These are phyloP conservation scores for Fusarium sp. DNA, from an alignment of 2,329 filamentous ascomycete genomes.

Conservation along the genomic window DNA sequence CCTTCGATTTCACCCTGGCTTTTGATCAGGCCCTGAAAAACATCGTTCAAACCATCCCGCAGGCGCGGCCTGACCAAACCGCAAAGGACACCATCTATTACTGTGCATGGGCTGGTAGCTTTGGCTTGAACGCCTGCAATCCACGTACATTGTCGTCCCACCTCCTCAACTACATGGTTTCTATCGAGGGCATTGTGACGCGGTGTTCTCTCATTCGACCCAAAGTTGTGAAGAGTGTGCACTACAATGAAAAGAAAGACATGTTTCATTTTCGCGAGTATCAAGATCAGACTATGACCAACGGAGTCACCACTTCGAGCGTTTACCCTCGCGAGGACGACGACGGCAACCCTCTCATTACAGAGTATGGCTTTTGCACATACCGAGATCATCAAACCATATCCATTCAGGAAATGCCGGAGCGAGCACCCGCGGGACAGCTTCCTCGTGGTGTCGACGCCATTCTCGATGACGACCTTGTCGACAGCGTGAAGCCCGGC, in stretches of 20 bases:
- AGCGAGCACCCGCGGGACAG: slow-evolving; percentile 94
- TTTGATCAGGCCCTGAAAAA: slow-evolving; percentile 93
- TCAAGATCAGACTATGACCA: slow-evolving; percentile 97
- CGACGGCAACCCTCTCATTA: slow-evolving; percentile 90
- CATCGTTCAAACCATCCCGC: slow-evolving; percentile 83
- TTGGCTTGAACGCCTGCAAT: slow-evolving; percentile 94
- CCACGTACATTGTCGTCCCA: slow-evolving; percentile 90
- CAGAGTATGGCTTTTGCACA: slow-evolving; percentile 95
- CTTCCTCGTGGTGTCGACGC: slow-evolving; percentile 96
- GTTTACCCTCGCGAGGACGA: slow-evolving; percentile 96
- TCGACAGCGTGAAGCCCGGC: slow-evolving; percentile 94
- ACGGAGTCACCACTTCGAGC: slow-evolving; percentile 86
- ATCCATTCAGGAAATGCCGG: slow-evolving; percentile 99
- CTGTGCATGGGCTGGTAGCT: slow-evolving; percentile 96
- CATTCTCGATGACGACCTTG: slow-evolving; percentile 95
- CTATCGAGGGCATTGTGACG: slow-evolving; percentile 96
- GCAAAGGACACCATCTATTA: slow-evolving; percentile 89
- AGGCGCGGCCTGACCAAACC: slow-evolving; percentile 80
- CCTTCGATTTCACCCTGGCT: slow-evolving; percentile 88
- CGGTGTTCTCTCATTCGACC: slow-evolving; percentile 94
- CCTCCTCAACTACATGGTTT: slow-evolving; percentile 96
- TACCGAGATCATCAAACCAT: slow-evolving; percentile 98
- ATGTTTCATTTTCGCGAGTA: slow-evolving; percentile 93
- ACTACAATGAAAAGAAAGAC: slow-evolving; percentile 90
- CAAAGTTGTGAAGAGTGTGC: slow-evolving; percentile 98